Evolutionary conservation across 352 stramenopile species (phyloP).

Genomic region (Peronospora belbahrii): DNA sequence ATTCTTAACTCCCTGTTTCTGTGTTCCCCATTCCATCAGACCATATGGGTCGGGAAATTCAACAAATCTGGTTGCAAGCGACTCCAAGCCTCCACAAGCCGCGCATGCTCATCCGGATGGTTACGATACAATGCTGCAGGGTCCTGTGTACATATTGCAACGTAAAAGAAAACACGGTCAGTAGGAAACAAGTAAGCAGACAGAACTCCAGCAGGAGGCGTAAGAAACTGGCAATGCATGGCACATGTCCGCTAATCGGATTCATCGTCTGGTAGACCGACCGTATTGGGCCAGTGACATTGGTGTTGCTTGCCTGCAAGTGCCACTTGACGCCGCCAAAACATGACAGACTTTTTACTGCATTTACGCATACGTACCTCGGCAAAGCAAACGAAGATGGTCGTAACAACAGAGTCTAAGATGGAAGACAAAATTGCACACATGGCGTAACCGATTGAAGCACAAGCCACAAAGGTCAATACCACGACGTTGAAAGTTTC

Average conservation of each 20-base stretch:
- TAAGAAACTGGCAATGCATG: constrained; percentile 19
- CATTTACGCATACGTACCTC: constrained; percentile 41
- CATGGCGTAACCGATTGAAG: constrained; percentile 77
- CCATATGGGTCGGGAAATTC: constrained; percentile 28
- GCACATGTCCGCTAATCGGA: too few relatives aligned
- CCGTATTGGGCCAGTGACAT: too few relatives aligned
- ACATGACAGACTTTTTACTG: neutral
- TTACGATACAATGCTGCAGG: constrained; percentile 57
- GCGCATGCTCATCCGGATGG: constrained; percentile 61
- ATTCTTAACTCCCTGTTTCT: too few relatives aligned
- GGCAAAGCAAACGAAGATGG: constrained; percentile 85
- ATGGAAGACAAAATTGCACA: constrained; percentile 79
- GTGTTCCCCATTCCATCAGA: constrained; percentile 9
- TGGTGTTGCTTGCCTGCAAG: neutral
- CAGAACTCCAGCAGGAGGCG: neutral
- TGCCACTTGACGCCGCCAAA: constrained; percentile 12
- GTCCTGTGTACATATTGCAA: constrained; percentile 30
- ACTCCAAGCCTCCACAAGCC: constrained; percentile 63
- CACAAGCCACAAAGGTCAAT: constrained; percentile 64
- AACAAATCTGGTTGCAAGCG: constrained; percentile 68
- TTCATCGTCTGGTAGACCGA: constrained; percentile 22
- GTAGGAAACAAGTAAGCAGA: neutral
- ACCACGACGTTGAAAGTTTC: constrained; percentile 82
- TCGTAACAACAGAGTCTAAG: constrained; percentile 76
- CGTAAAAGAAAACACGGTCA: constrained; percentile 2